These are phyloP conservation scores for Stagonosporopsis rhizophila DNA, from an alignment of 2,329 filamentous ascomycete genomes.

Conservation along the genomic window DNA sequence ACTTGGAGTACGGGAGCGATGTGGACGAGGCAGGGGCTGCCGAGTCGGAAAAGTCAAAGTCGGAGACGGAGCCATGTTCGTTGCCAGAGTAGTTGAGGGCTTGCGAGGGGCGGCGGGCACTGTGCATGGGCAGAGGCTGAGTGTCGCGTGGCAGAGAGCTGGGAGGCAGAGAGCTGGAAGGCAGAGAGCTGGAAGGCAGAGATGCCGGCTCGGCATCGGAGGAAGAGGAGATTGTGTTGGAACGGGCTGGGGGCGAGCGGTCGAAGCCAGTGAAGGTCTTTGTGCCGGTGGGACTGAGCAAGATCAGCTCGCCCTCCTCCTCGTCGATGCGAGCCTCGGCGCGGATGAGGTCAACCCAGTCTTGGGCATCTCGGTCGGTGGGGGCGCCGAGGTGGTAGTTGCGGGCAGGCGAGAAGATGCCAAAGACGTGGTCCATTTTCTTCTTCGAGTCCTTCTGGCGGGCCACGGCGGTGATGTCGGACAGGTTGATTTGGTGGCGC, in stretches of 20 bases:
- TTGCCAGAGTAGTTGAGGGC: slow-evolving; percentile 68
- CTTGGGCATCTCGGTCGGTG: slow-evolving; percentile 75
- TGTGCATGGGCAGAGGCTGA: slow-evolving; percentile 41
- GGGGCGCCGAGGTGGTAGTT: slow-evolving; percentile 90
- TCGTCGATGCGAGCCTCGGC: slow-evolving; percentile 83
- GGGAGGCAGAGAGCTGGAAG: slow-evolving; percentile 38
- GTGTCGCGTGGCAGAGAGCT: slow-evolving; percentile 11
- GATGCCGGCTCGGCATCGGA: slow-evolving; percentile 53
- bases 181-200: slow-evolving; percentile 28
- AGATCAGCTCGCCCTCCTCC: slow-evolving; percentile 82
- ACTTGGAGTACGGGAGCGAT: slow-evolving; percentile 32
- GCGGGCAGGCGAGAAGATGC: slow-evolving; percentile 85
- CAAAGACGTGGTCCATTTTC: slow-evolving; percentile 86
- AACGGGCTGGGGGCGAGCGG: slow-evolving; percentile 27
- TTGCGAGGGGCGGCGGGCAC: slow-evolving; percentile 65
- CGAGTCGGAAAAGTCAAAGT: slow-evolving; percentile 85
- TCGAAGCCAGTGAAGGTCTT: slow-evolving; percentile 55
- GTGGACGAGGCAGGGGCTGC: slow-evolving; percentile 55
- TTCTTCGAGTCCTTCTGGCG: slow-evolving; percentile 88
- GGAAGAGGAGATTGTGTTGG: slow-evolving; percentile 52
- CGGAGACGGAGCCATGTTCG: slow-evolving; percentile 80
- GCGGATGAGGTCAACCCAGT: slow-evolving; percentile 86
- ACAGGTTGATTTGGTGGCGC: slow-evolving; percentile 84
- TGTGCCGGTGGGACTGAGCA: slow-evolving; percentile 69
- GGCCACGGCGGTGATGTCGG: slow-evolving; percentile 89